Evolutionary conservation across 352 stramenopile genomes (phyloP), one percentile per base, ranked within the genome.

Genomic region (Globisporangium mamillatum): DNA sequence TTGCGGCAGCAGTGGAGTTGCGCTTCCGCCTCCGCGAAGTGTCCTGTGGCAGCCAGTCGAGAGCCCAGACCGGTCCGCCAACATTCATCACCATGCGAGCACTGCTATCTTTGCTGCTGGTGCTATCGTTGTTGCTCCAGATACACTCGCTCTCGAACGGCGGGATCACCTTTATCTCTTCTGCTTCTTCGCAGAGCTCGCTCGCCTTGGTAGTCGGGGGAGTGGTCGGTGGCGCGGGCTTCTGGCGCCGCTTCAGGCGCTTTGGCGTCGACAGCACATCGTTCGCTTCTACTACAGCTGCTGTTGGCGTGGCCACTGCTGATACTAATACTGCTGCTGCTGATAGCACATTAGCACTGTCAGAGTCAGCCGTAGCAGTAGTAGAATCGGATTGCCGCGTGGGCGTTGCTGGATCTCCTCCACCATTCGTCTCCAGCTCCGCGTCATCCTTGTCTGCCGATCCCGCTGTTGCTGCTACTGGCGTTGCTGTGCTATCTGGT

Each of bases 21-120:
- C 54, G 67, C 25, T 48, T 53, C 27, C 54, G 54, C 14, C 53
- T 46, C 14, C 60, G 22, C 10, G 32, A 5, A 14, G 1, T 63
- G 48, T 63, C 71, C 10, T 66, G 61, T 12, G 78, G 82, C 48
- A 92, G 58, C 86, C 86, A 94, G 54, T 93, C 86, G 80, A 94
- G 92, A 10, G 86, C 86, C 84, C 84, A 93, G 44, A 94, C 79
- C 2, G 86, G 86, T 22, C 86, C 86, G 24, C 86, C 86, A 0
- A 80, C 83, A 63, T 94, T 93, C 18, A 93, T 41, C 20, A 69
- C 85, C 67, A 85, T 82, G 66, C 75, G 74, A 6, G 77, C 68
- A 12, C 66, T 61, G 36, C 58, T 24, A 36, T 27, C 20, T 1
- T 24, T 46, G 29, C 27, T 60, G 18, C 9, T 48, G 54, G 4